phyloP scores from a whole-genome alignment of 768 basidiomycete species.

The Hirschioporus abietinus region DNA sequence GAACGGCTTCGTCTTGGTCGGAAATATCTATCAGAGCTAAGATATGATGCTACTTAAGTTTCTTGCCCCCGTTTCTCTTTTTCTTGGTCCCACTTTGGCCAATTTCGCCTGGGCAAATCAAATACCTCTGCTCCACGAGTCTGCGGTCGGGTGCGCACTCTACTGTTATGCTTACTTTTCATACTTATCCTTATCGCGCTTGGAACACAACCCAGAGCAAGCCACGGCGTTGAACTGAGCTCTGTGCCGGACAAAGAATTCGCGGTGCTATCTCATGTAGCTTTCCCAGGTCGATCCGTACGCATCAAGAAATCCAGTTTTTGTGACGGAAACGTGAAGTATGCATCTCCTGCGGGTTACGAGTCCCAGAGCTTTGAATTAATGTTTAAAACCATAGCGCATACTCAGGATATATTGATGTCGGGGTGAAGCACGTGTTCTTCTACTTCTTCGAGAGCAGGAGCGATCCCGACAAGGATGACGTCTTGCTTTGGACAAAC shows the following conservation, averaged over 20 bases:
- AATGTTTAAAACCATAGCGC: conserved; percentile 9
- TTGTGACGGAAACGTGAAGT: conserved; percentile 10
- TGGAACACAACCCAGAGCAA: background rate
- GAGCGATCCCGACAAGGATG: conserved; percentile 21
- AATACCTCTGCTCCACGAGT: background rate
- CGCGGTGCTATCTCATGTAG: conserved; percentile 6
- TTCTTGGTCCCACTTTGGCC: background rate
- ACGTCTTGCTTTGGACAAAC: conserved; percentile 24
- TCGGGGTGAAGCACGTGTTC: conserved; percentile 12
- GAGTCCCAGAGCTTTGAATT: background rate
- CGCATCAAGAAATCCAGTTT: conserved; percentile 11
- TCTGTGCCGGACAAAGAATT: conserved; percentile 6
- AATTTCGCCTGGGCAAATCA: background rate
- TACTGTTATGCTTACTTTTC: background rate
- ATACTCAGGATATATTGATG: conserved; percentile 17
- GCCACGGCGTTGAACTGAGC: background rate
- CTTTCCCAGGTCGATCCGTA: conserved; percentile 7
- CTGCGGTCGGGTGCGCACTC: background rate
- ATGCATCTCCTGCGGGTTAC: background rate
- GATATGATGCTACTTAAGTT: background rate
- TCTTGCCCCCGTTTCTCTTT: background rate
- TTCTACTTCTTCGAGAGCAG: conserved; percentile 25
- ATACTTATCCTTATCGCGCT: background rate
- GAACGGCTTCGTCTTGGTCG: too few relatives aligned
- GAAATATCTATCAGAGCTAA: too few relatives aligned